Conservation (phyloP, 345 rosid genomes). For the Microcos paniculata region DNA sequence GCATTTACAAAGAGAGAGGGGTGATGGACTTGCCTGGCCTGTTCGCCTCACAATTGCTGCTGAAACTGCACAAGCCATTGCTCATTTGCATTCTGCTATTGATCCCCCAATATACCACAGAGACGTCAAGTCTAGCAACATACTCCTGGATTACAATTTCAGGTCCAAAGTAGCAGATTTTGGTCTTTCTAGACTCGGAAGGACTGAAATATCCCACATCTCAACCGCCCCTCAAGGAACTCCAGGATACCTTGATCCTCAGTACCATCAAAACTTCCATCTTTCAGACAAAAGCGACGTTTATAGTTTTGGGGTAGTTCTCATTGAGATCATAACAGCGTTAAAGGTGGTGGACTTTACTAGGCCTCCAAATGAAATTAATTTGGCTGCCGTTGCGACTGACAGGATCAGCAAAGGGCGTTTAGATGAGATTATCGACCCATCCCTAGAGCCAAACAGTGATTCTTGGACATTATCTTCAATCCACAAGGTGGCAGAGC, state of each 20-base stretch:
- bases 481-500: constrained; percentile 50
- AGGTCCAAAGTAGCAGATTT: constrained; percentile 86
- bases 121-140: constrained; percentile 88
- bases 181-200: constrained; percentile 85
- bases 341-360: constrained; percentile 63
- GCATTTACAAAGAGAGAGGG: constrained; percentile 69
- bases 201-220: constrained; percentile 71
- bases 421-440: constrained; percentile 60
- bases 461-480: constrained; percentile 49
- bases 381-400: constrained; percentile 54
- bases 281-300: constrained; percentile 91
- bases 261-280: constrained; percentile 79
- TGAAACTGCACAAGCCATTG: constrained; percentile 80
- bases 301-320: constrained; percentile 75
- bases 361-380: constrained; percentile 54
- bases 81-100: constrained; percentile 70
- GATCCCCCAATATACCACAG: constrained; percentile 85
- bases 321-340: constrained; percentile 61
- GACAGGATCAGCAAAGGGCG: constrained; percentile 58
- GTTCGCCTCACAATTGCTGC: constrained; percentile 61
- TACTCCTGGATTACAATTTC: constrained; percentile 63
- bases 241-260: constrained; percentile 88
- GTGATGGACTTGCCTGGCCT: constrained; percentile 65
- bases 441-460: constrained; percentile 30
- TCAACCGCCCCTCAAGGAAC: constrained; percentile 96